Evolutionary conservation across 2,329 filamentous ascomycete species (phyloP).

Genomic region (Knufia fluminis): DNA sequence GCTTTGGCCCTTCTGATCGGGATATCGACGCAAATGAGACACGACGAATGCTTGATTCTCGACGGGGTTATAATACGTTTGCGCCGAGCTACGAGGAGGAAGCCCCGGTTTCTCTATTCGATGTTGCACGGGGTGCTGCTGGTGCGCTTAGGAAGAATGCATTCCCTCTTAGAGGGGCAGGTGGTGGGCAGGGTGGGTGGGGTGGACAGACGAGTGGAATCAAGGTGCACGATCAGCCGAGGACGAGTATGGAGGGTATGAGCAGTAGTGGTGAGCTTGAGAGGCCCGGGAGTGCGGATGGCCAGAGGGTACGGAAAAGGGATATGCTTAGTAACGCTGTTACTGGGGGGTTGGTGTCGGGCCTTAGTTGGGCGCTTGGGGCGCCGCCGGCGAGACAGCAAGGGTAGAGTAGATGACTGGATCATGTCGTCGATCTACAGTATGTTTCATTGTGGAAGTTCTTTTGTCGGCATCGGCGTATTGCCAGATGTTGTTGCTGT

Average conservation of each 20-base stretch:
- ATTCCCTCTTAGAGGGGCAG: conserved; percentile 31
- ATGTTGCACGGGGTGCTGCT: conserved; percentile 43
- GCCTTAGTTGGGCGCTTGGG: conserved; percentile 57
- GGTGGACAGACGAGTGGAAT: not conserved
- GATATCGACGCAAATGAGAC: conserved; percentile 40
- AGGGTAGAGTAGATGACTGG: no score
- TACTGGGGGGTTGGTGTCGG: conserved; percentile 52
- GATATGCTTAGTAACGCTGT: conserved; percentile 56
- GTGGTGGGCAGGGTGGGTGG: not conserved
- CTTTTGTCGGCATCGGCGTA: no score
- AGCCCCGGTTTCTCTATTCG: conserved; percentile 44
- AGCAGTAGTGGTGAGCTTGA: conserved; percentile 7
- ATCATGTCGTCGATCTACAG: no score
- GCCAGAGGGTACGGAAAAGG: conserved; percentile 36
- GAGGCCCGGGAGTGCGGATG: conserved; percentile 11
- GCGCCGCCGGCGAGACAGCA: no score
- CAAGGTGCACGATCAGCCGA: conserved; percentile 2
- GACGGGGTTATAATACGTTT: conserved; percentile 25
- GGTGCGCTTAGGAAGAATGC: conserved; percentile 38
- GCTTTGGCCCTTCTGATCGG: conserved; percentile 35
- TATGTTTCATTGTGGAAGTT: no score
- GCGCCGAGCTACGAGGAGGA: conserved; percentile 27
- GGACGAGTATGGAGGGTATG: conserved; percentile 1
- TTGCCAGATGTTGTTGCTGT: no score
- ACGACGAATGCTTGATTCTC: conserved; percentile 29